Base-by-base conservation (phyloP, 2,329 filamentous ascomycete species). In the Chaetomium globosum region DNA sequence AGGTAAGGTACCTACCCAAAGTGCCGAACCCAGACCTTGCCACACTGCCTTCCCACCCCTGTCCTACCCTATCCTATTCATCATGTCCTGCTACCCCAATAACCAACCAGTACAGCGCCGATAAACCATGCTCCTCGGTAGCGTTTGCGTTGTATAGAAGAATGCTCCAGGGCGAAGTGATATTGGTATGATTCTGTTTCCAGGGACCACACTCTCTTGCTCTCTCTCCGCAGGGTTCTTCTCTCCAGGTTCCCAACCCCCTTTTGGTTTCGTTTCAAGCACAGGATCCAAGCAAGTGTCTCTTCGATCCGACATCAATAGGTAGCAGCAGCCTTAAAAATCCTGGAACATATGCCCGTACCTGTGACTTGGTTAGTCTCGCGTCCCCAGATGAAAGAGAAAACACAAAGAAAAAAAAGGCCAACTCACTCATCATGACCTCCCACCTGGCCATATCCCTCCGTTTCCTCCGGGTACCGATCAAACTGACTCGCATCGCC, bases 401-500 rank as follows among this genome's bases (percentile, higher is more conserved):
- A 2, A n/a, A 10, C 4, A 1, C 39, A 9, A 13, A 3, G 23
- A 7, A 39, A 23, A 7, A 46, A 10, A 4, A n/a, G 21, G 49
- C 23, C 13, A 54, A 90, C 94, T 82, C 84, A 97, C 94, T 92
- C 89, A 78, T 98, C 94, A 69, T 89, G 83, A 54, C 92, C 93
- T 61, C 80, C 80, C 21, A 21, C 4, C 71, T 85, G 81, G 48
- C 95, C 95, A 75, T 99, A 99, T 75, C 89, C 87, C 78, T 99
- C 95, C 53, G 91, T 92, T 78, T 99, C 95, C 78, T 99, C 95
- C 1, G 95, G 93, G 77, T 99, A 99, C 77, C 93, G 92, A 80
- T 99, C 95, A 75, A 99, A 99, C 78, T 97, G 91, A 79, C 93
- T 97, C 59, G 95, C 92, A 80, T 99, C 95, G 65, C 95, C 95